Percentiles rank a stretch among this genome's conserved stretches.
Evolutionary conservation across 331 rosid genomes (phyloP).

Genomic region (Phaseolus coccineus): DNA sequence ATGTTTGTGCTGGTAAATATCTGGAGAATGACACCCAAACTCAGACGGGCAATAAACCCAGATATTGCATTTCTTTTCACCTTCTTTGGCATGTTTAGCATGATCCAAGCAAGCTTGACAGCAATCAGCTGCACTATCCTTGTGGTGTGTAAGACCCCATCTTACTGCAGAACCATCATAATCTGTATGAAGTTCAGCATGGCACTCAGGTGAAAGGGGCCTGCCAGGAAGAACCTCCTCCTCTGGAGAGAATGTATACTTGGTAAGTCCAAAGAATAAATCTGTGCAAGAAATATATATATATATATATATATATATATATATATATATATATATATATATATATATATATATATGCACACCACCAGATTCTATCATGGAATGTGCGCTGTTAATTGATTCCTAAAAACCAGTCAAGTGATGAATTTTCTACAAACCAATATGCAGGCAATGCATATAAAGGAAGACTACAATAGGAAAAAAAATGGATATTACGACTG

Average conservation of each 20-base stretch:
- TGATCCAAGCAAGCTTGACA: slow-evolving; percentile 96
- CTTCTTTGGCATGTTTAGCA: slow-evolving; percentile 69
- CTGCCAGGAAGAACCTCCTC: slow-evolving; percentile 85
- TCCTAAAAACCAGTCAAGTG: background rate
- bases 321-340: no score
- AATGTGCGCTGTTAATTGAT: slow-evolving; percentile 11
- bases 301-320: no score
- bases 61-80: slow-evolving; percentile 79
- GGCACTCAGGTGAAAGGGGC: slow-evolving; percentile 75
- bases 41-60: slow-evolving; percentile 98
- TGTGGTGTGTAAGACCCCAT: slow-evolving; percentile 97
- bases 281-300: slow-evolving; percentile 12
- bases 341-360: background rate
- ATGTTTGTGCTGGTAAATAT: slow-evolving; percentile 80
- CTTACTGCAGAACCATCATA: slow-evolving; percentile 86
- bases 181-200: slow-evolving; percentile 79
- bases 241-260: slow-evolving; percentile 55
- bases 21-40: slow-evolving; percentile 92
- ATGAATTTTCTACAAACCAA: slow-evolving; percentile 16
- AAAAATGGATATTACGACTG: background rate
- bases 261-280: slow-evolving; percentile 41
- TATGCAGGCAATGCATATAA: background rate
- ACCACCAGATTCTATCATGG: slow-evolving; percentile 28
- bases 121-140: slow-evolving; percentile 97
- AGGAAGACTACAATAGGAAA: background rate